These are phyloP conservation scores for Rutstroemia sydowiana DNA, from an alignment of 2,329 filamentous ascomycete genomes.

Conservation along the genomic window DNA sequence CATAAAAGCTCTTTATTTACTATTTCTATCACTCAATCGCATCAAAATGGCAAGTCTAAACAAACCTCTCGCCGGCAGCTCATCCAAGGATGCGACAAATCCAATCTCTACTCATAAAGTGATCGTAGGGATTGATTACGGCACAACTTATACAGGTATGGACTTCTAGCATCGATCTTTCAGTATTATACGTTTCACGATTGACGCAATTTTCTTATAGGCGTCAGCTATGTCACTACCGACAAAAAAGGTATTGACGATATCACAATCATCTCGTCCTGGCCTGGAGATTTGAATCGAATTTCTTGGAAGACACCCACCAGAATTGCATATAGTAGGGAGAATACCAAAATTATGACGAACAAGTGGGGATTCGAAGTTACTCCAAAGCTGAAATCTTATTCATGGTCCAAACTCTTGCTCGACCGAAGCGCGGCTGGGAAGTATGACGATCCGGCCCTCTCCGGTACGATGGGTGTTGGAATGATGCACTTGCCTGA, in stretches of 20 bases:
- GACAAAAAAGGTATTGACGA: constrained; percentile 16
- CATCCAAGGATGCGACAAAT: not conserved
- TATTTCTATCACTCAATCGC: not conserved
- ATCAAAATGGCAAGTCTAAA: not conserved
- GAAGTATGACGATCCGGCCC: constrained; percentile 16
- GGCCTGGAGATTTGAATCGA: constrained; percentile 17
- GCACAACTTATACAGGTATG: constrained; percentile 23
- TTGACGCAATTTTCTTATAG: constrained; percentile 1
- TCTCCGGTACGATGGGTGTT: constrained; percentile 2
- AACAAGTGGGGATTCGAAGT: constrained; percentile 25
- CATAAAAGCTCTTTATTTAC: too few relatives aligned
- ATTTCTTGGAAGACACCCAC: constrained; percentile 17
- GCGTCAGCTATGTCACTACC: constrained; percentile 14
- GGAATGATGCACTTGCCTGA: constrained; percentile 16
- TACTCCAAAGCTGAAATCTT: constrained; percentile 15
- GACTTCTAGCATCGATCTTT: not conserved
- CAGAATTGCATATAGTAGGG: constrained; percentile 17
- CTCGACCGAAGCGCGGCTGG: constrained; percentile 18
- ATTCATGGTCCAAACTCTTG: constrained; percentile 25
- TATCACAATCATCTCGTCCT: constrained; percentile 15
- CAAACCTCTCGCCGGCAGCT: not conserved
- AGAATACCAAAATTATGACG: constrained; percentile 10
- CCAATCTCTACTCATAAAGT: constrained; percentile 17
- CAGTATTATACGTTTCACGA: too few relatives aligned
- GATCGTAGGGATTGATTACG: constrained; percentile 24